Evolutionary conservation across 306 rosid genomes (phyloP).

Genomic region (Prunus mira): DNA sequence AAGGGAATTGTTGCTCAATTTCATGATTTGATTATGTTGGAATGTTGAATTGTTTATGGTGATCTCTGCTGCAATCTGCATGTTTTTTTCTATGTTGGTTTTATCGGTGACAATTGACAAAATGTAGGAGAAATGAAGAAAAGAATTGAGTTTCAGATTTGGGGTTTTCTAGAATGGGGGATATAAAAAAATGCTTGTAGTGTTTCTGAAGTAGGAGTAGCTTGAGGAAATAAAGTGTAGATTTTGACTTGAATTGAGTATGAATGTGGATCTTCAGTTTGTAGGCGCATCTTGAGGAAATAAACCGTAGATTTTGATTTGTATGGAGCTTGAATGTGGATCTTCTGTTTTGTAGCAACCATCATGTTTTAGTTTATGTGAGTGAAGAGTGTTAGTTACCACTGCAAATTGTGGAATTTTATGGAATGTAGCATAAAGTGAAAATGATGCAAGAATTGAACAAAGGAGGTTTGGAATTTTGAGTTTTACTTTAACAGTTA

Average conservation of each 20-base stretch:
- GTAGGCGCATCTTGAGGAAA: not conserved
- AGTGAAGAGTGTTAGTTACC: not conserved
- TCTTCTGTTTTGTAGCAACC: not conserved
- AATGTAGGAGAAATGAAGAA: not conserved
- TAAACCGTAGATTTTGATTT: not conserved
- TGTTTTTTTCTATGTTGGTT: not conserved
- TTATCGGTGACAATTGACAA: not conserved
- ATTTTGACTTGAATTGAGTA: not conserved
- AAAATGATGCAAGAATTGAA: not conserved
- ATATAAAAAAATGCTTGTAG: not conserved
- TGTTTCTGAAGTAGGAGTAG: not conserved
- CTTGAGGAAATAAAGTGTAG: not conserved
- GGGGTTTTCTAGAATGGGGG: not conserved
- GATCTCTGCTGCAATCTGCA: not conserved
- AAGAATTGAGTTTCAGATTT: not conserved
- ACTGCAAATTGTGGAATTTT: not conserved
- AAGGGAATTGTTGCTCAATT: not conserved
- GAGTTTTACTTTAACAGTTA: not conserved
- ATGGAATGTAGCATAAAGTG: not conserved
- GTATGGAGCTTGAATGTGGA: not conserved
- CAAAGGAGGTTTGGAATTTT: not conserved
- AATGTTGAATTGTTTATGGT: not conserved
- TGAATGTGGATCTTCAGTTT: not conserved
- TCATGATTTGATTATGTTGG: slow-evolving; percentile 1
- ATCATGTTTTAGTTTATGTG: not conserved